Base-by-base conservation (phyloP, 441 rosid species). In the Capsella rubella region DNA sequence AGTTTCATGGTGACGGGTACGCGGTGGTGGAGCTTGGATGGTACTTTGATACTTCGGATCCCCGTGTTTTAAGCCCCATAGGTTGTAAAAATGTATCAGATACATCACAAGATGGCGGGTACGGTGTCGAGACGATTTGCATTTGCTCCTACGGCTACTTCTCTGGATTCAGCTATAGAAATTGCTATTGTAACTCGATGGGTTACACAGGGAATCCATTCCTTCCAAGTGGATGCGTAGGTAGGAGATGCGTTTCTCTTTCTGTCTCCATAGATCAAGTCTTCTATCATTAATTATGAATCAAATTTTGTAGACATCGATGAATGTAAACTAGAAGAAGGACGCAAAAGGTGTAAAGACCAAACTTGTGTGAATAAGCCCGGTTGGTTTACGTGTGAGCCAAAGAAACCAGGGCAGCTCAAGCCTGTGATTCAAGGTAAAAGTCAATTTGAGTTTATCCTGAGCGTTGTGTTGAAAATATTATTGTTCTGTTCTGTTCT, bases 141-240 rank as follows among this genome's bases (percentile, higher is more conserved):
- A 0, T 61, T 53, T 63, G 73, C 31, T 46, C 59, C 6, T 43
- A 69, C 25, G 80, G 80, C 2, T 76, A 70, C 34, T 76, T 46
- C 67, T 80, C 67, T 55, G 78, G 67, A 69, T 25, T 18, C 52
- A 84, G 64, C 45, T 76, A 57, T 49, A 7, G 50, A 16, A 64
- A 0, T 5, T 84, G 88, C 76, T 32, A 31, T 2, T 84, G 87
- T 61, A n/a, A 14, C 32, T 10, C 58, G 0, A 52, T 50, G 5
- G 85, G 84, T 34, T 84, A 65, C 54, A 21, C 54, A 13, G 90
- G 88, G 32, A 83, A 84, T n/a, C 82, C 87, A 0, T 86, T 78
- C 13, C 81, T 78, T 35, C 31, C 67, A 13, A n/a, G 59, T 25
- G 90, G 84, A 0, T 86, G 90, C 77, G 62, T 40, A 69, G 85